A percentile compares a stretch with the other conserved stretches of the same genome.
Conservation (phyloP, 2,329 filamentous ascomycete species). For the Didymella lethalis region DNA sequence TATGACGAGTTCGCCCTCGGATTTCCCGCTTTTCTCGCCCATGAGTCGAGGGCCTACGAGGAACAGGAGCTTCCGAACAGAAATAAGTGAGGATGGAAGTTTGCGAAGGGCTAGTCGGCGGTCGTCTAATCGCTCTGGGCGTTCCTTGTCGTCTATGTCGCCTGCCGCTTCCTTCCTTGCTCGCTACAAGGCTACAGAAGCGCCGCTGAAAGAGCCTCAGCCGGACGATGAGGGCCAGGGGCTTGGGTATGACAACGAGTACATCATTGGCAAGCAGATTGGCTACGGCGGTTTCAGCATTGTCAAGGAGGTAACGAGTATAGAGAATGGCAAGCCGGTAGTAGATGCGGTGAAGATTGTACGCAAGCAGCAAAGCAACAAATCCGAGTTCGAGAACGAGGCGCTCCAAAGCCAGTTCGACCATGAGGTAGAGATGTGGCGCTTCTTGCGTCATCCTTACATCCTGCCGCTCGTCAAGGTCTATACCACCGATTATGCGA, state of each 20-base stretch:
- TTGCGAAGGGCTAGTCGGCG: slow-evolving; percentile 49
- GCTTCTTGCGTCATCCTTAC: slow-evolving; percentile 68
- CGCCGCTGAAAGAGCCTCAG: slow-evolving; percentile 54
- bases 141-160: slow-evolving; percentile 60
- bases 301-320: slow-evolving; percentile 71
- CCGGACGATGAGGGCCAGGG: slow-evolving; percentile 74
- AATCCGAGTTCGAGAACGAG: slow-evolving; percentile 68
- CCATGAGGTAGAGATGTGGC: slow-evolving; percentile 73
- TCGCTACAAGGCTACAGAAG: slow-evolving; percentile 55
- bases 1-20: slow-evolving; percentile 45
- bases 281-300: slow-evolving; percentile 72
- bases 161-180: slow-evolving; percentile 66
- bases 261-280: slow-evolving; percentile 72
- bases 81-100: slow-evolving; percentile 46
- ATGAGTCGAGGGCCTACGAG: slow-evolving; percentile 40
- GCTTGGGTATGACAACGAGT: slow-evolving; percentile 66
- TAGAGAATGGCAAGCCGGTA: slow-evolving; percentile 61
- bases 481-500: slow-evolving; percentile 72
- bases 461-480: slow-evolving; percentile 69
- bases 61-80: slow-evolving; percentile 45
- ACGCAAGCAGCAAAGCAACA: slow-evolving; percentile 64
- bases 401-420: slow-evolving; percentile 72
- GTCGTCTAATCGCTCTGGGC: slow-evolving; percentile 58
- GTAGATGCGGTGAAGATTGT: slow-evolving; percentile 74
- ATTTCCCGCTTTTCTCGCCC: slow-evolving; percentile 43